Evolutionary conservation across 2,329 filamentous ascomycete genomes (phyloP), one percentile per base, ranked within the genome.

Genomic region (Thielaviopsis ethacetica): DNA sequence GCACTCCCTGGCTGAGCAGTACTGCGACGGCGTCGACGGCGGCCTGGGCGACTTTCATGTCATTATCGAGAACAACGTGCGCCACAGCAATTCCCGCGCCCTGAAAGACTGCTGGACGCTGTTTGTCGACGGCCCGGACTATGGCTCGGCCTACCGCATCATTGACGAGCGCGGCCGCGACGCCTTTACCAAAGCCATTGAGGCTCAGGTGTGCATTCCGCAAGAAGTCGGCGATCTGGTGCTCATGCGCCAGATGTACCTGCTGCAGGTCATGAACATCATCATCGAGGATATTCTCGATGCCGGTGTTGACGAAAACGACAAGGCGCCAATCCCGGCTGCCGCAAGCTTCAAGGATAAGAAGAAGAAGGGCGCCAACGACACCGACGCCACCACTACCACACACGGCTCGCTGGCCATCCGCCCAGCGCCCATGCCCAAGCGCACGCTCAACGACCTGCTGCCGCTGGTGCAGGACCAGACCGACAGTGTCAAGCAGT

Each of bases 281-380:
- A 63, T 74, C 1, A 64, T 77, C 4, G 71, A 73, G 0, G 68
- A 72, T 47, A 72, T 77, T 30, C 65, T 77, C 1, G 68, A 74
- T 0, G 61, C 65, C 44, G 71, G 68, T 3, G 72, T 71, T 0
- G 65, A 65, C 2, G 66, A 64, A 1, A 67, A 67, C 0, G 65
- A 65, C 2, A 65, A 64, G 1, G 67, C 68, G 24, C 52, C 57
- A 7, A 54, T 58, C 38, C 52, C 54, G 6, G 50, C 34, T 27
- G 52, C 55, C 15, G 54, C 55, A 1, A 50, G 44, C 15, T 26
- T 44, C 9, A 54, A 60, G 55, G 34, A 38, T 12, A 57, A 50
- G 56, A 53, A 44, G 26, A 58, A 58, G 15, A 52, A n/a, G 17
- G 54, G 44, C 12, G 27, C 34, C 34, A 30, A 34, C 26, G 53